phyloP scores from a whole-genome alignment of 257 asterid species.

The Mentha longifolia region DNA sequence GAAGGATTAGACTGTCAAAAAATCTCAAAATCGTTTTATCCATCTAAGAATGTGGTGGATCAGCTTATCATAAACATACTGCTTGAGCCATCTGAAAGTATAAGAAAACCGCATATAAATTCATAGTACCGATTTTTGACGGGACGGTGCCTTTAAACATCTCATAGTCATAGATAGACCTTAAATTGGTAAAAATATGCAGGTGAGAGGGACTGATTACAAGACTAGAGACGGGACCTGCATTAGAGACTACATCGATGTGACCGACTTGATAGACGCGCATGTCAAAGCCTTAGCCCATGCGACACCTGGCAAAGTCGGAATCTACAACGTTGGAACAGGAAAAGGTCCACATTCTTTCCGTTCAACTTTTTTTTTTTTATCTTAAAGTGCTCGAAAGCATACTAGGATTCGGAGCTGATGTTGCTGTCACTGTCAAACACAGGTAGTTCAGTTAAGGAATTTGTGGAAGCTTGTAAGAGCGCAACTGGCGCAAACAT shows the following conservation, averaged over 20 bases:
- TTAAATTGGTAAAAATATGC: neutral
- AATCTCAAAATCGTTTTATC: neutral
- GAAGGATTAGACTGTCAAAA: neutral
- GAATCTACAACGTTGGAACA: slow-evolving; percentile 51
- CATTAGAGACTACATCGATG: slow-evolving; percentile 51
- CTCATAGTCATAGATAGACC: too few species aligned
- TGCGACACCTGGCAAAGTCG: slow-evolving; percentile 44
- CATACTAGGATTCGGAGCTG: neutral
- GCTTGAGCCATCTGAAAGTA: too few species aligned
- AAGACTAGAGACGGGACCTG: slow-evolving; percentile 51
- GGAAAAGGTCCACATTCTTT: slow-evolving; percentile 45
- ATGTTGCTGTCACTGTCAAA: neutral
- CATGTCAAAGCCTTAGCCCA: slow-evolving; percentile 49
- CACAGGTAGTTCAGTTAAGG: slow-evolving; percentile 48
- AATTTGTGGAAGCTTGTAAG: slow-evolving; percentile 53
- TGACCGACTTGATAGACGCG: slow-evolving; percentile 50
- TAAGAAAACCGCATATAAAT: neutral
- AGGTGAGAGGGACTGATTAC: slow-evolving; percentile 52
- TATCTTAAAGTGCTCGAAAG: neutral
- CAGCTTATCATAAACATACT: neutral
- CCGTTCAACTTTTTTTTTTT: neutral
- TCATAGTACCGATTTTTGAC: neutral
- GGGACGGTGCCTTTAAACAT: too few species aligned
- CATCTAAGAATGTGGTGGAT: neutral
- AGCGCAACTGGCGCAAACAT: slow-evolving; percentile 47